Percentiles rank a stretch among this genome's conserved stretches.
phyloP scores from a whole-genome alignment of 2,329 filamentous ascomycete species.

The Colletotrichum tropicale region DNA sequence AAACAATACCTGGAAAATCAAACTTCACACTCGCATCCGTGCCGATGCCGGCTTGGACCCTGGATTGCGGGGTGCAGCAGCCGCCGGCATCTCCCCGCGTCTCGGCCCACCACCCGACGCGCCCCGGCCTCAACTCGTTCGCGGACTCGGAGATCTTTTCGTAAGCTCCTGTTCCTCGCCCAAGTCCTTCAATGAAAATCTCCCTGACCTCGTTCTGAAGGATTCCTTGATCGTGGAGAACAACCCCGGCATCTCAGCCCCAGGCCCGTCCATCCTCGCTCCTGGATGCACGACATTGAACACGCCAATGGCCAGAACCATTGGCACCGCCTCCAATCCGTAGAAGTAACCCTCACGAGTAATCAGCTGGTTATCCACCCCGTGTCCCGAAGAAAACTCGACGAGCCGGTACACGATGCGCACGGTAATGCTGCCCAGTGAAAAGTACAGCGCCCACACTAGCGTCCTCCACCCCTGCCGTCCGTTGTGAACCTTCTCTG shows the following conservation, averaged over 20 bases:
- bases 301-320: conserved; percentile 45
- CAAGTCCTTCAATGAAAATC: background rate
- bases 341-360: conserved; percentile 50
- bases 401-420: conserved; percentile 60
- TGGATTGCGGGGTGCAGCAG: background rate
- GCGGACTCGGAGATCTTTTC: background rate
- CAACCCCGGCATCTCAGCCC: conserved; percentile 10
- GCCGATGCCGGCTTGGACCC: background rate
- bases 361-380: conserved; percentile 29
- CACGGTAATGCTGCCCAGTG: conserved; percentile 38
- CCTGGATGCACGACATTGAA: conserved; percentile 47
- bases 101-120: background rate
- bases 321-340: conserved; percentile 47
- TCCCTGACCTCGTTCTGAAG: background rate
- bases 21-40: background rate
- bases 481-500: conserved; percentile 6
- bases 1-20: background rate
- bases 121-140: background rate
- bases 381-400: conserved; percentile 48
- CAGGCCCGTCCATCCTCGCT: background rate
- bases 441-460: conserved; percentile 36
- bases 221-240: background rate
- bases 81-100: background rate
- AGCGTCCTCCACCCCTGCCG: conserved; percentile 24
- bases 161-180: background rate